Conservation (phyloP, 129 eudicot genomes). For the Artemisia annua region DNA sequence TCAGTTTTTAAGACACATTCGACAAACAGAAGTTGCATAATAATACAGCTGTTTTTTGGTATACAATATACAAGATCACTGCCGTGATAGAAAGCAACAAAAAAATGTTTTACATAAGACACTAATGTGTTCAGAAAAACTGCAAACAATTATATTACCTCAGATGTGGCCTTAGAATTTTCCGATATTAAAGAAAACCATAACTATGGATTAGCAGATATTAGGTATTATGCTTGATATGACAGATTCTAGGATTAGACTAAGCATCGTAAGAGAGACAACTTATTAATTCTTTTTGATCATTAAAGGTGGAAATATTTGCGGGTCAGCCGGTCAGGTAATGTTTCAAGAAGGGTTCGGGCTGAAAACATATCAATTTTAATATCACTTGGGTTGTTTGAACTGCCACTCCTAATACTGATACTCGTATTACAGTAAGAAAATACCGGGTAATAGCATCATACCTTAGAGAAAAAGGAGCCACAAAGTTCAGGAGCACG, state of each 20-base stretch:
- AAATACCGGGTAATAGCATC: constrained; percentile 10
- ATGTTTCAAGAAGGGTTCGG: background rate
- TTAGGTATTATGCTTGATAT: background rate
- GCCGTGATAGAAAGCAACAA: no score
- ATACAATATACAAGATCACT: no score
- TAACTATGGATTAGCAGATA: background rate
- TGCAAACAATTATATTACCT: no score
- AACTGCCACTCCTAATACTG: background rate
- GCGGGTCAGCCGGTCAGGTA: background rate
- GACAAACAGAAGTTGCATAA: background rate
- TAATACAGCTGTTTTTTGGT: no score
- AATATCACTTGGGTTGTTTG: background rate
- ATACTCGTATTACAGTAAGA: background rate
- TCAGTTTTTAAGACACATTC: background rate
- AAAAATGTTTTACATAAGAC: no score
- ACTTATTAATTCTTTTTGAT: no score
- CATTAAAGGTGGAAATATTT: background rate
- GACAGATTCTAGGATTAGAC: no score
- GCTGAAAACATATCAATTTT: background rate
- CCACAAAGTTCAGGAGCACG: constrained; percentile 97
- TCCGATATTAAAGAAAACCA: no score
- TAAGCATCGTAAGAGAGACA: no score
- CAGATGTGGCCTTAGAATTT: no score
- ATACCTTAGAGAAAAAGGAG: constrained; percentile 87
- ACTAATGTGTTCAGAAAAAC: no score